Evolutionary conservation across 2,329 filamentous ascomycete genomes (phyloP).

Genomic region (Fusarium praegraminearum): DNA sequence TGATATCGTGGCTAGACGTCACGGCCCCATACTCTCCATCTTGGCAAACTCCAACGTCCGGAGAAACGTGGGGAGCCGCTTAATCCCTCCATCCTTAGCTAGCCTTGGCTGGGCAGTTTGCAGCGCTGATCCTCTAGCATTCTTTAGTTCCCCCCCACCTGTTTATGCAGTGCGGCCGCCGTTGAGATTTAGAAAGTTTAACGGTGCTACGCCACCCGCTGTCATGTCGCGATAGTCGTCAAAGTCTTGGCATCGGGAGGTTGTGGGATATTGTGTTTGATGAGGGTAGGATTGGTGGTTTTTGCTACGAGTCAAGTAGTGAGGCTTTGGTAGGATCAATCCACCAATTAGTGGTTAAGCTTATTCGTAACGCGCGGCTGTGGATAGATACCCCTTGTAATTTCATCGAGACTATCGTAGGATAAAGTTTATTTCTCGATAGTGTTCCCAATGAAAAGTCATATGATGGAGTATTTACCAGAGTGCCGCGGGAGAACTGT

Average conservation of each 20-base stretch:
- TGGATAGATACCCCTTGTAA: neutral
- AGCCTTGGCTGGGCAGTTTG: neutral
- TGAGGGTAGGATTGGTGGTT: neutral
- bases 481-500: too few relatives aligned
- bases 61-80: slow-evolving; percentile 32
- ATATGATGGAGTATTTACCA: too few relatives aligned
- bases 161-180: neutral
- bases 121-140: slow-evolving; percentile 1
- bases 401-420: neutral
- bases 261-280: neutral
- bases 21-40: slow-evolving; percentile 18
- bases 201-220: slow-evolving; percentile 9
- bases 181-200: neutral
- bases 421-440: neutral
- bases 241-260: neutral
- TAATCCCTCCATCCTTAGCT: slow-evolving; percentile 3
- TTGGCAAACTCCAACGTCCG: slow-evolving; percentile 18
- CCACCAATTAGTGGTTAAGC: neutral
- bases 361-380: neutral
- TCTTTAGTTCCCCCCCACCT: neutral
- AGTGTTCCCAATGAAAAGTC: too few relatives aligned
- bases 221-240: neutral
- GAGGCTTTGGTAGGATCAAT: fast-evolving
- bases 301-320: neutral
- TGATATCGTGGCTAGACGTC: slow-evolving; percentile 8